These are phyloP conservation scores for Lachnellula suecica DNA, from an alignment of 2,329 filamentous ascomycete genomes.

Conservation along the genomic window DNA sequence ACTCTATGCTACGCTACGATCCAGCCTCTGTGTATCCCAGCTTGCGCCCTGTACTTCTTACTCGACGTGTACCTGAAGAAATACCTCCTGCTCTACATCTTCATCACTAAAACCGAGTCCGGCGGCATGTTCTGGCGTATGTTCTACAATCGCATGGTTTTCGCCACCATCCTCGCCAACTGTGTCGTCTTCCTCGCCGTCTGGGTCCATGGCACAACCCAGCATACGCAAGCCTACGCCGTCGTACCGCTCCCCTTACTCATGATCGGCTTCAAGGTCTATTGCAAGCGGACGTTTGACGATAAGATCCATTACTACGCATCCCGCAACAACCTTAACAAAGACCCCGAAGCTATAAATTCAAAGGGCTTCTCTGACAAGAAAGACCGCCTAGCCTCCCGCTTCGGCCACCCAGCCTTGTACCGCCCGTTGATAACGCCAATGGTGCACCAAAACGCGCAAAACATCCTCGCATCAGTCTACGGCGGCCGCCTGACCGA, in stretches of 20 bases:
- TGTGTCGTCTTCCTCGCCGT: constrained; percentile 75
- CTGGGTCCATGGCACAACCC: constrained; percentile 64
- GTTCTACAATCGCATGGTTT: constrained; percentile 88
- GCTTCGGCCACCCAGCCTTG: constrained; percentile 88
- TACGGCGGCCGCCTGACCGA: constrained; percentile 79
- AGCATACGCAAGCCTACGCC: constrained; percentile 62
- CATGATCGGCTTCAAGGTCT: constrained; percentile 81
- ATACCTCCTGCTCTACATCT: constrained; percentile 91
- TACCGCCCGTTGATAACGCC: constrained; percentile 89
- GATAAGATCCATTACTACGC: constrained; percentile 78
- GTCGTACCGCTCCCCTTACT: constrained; percentile 76
- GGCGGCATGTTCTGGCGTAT: constrained; percentile 91
- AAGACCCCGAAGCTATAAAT: constrained; percentile 43
- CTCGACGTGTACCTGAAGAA: constrained; percentile 92
- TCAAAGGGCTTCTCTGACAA: constrained; percentile 52
- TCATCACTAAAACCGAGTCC: constrained; percentile 94
- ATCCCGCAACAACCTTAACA: constrained; percentile 51
- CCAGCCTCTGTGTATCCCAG: constrained; percentile 83
- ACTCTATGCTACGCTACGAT: constrained; percentile 80
- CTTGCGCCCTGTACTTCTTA: constrained; percentile 85
- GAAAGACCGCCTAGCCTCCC: constrained; percentile 68
- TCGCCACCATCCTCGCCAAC: constrained; percentile 77
- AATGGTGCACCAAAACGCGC: constrained; percentile 91
- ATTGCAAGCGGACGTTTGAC: constrained; percentile 76
- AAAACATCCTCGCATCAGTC: constrained; percentile 80